A percentile compares a stretch with the other conserved stretches of the same genome.
Conservation (phyloP, 495 filamentous ascomycete genomes). For the Penicillium pancosmium region DNA sequence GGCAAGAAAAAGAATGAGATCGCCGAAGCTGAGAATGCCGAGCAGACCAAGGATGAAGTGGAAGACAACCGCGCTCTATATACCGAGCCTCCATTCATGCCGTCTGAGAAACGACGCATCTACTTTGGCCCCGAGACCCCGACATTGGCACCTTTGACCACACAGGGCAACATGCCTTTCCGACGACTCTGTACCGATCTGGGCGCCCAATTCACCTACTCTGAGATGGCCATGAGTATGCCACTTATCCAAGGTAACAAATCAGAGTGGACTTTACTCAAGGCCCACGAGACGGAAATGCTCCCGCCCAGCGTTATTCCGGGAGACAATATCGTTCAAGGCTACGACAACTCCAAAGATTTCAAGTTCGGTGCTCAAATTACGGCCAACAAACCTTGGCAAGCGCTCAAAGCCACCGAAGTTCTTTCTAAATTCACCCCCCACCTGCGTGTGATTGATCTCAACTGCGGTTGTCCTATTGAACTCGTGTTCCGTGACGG, state of each 20-base stretch:
- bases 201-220: slow-evolving; percentile 92
- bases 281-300: slow-evolving; percentile 81
- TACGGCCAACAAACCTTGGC: slow-evolving; percentile 84
- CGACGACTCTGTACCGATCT: slow-evolving; percentile 87
- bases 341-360: slow-evolving; percentile 81
- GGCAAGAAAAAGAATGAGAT: slow-evolving; percentile 25
- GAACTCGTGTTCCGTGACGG: slow-evolving; percentile 86
- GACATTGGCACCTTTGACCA: slow-evolving; percentile 83
- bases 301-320: slow-evolving; percentile 58
- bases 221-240: slow-evolving; percentile 95
- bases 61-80: slow-evolving; percentile 79
- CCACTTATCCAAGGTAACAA: slow-evolving; percentile 90
- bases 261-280: slow-evolving; percentile 92
- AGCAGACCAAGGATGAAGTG: slow-evolving; percentile 31
- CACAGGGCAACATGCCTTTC: slow-evolving; percentile 97
- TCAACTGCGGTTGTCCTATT: slow-evolving; percentile 97
- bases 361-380: slow-evolving; percentile 90
- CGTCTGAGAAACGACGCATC: slow-evolving; percentile 88
- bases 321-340: slow-evolving; percentile 55
- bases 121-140: slow-evolving; percentile 95
- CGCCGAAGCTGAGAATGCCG: slow-evolving; percentile 6
- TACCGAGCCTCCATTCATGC: slow-evolving; percentile 78
- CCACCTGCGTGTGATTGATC: slow-evolving; percentile 81
- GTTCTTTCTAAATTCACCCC: slow-evolving; percentile 74
- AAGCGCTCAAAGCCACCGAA: slow-evolving; percentile 84